These are phyloP conservation scores for Ambrosia trifida DNA, from an alignment of 129 eudicot genomes.

Conservation along the genomic window DNA sequence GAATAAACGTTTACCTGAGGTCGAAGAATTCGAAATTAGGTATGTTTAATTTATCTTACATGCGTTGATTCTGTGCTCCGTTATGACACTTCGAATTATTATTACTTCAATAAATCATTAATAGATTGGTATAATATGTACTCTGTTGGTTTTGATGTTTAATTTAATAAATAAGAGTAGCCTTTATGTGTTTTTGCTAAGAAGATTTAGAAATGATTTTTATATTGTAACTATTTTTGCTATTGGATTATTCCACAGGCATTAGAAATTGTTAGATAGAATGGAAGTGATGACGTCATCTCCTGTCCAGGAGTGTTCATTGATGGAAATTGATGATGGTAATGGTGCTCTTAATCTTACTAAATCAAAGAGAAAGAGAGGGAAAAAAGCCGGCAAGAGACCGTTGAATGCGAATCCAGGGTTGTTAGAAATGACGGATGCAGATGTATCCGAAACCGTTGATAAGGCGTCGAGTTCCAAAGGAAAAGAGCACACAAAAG, in stretches of 20 bases:
- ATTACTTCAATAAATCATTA: not conserved
- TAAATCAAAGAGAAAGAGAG: not conserved
- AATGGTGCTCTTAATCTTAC: not conserved
- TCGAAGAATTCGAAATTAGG: slow-evolving; percentile 18
- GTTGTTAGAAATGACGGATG: not conserved
- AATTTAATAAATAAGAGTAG: not conserved
- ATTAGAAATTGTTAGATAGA: slow-evolving; percentile 17
- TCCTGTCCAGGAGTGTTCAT: slow-evolving; percentile 6
- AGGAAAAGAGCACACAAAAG: too few relatives aligned
- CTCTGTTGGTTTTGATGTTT: slow-evolving; percentile 12
- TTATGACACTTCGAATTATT: not conserved
- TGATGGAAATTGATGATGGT: slow-evolving; percentile 13
- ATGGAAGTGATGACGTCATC: slow-evolving; percentile 19
- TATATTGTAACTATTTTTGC: not conserved
- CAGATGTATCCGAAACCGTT: not conserved
- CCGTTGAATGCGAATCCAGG: not conserved
- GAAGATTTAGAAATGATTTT: not conserved
- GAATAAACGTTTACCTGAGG: not conserved
- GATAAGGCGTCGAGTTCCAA: not conserved
- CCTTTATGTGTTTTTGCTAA: not conserved
- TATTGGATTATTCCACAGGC: too few relatives aligned
- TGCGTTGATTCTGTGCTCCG: not conserved
- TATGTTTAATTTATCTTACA: slow-evolving; percentile 6
- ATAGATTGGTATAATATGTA: slow-evolving; percentile 18
- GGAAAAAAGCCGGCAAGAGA: not conserved